Evolutionary conservation across 1,284 basidiomycete genomes (phyloP), one percentile per base, ranked within the genome.

Genomic region (Ustilago cynodontis): DNA sequence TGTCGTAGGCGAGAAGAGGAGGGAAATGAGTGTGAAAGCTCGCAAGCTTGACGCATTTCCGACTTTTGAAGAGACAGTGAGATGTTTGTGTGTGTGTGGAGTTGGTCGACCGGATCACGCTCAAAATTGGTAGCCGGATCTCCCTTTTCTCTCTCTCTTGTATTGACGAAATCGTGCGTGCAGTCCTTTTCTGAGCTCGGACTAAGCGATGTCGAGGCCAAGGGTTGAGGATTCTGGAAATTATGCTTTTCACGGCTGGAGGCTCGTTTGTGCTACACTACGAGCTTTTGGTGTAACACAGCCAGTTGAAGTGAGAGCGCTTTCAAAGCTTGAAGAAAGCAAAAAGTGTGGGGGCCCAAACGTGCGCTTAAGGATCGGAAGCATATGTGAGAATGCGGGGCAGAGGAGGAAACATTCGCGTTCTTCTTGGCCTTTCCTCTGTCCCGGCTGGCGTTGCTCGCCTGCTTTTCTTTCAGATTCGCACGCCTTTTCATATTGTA

Each of bases 381-480:
- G 49, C 31, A 33, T 33, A 33, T 33, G 31, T 33, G n/a, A n/a
- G n/a, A n/a, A n/a, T 49, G 33, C 37, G 58, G 47, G 58, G 49
- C 35, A 52, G 29, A 35, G 20, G 2, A 18, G 14, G 26, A 33
- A 33, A 13, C 37, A 41, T 50, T 60, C 59, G 41, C 59, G 31
- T 20, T 26, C 29, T 22, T 52, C 26, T 26, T 33, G 16, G 14
- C 47, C 45, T 28, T 29, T 6, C 35, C 3, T 55, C 11, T 2
- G 22, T 39, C 31, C 62, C 61, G 67, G 45, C 39, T 64, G 53
- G 11, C 53, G 57, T 65, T 64, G 67, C 67, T 70, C 67, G 67
- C 57, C 51, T 64, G 31, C 37, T 52, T 26, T 50, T 53, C 22
- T 13, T 14, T 52, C 49, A 18, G 29, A 20, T 39, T 37, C 8